Base-by-base conservation (phyloP, 2,329 filamentous ascomycete species). In the Biscogniauxia mediterranea region DNA sequence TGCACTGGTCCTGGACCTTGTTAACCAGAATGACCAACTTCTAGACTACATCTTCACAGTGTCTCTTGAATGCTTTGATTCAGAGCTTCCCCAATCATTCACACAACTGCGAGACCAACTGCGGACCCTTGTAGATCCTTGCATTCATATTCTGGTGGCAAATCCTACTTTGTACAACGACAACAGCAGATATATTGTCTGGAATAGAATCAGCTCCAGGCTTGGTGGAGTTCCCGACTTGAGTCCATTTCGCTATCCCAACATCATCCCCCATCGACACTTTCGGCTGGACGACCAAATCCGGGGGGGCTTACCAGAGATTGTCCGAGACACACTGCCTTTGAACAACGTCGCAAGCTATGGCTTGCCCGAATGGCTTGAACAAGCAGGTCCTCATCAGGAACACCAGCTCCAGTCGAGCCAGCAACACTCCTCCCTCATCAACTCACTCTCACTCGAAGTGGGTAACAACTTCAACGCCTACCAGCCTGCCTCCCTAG, bases 201-300 rank as follows among this genome's bases (percentile, higher is more conserved):
- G 62, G 59, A 28, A 46, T 2, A 21, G 28, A 13, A 59, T 64
- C 17, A 26, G 55, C 23, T 15, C 53, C 6, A 54, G 62, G 19
- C 58, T 61, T 20, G 15, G 17, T 32, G 19, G 9, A 8, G 26
- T 7, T 8, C 32, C 11, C 7, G 15, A 46, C 5, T 2, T n/a
- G 26, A 42, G 26, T 52, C 59, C 54, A 13, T 56, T 53, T 28
- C 59, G 62, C 7, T 61, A 59, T 42, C 11, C 28, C 5, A 13
- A 54, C 32, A 57, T 61, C 38, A 59, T 50, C 46, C 52, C 25
- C 1, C 62, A 64, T 51, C 52, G n/a, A n/a, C 62, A 64, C 28
- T 3, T 57, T 6, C 54, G 46, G 4, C 52, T 64, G 4, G 54
- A 64, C 15, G 52, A 61, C 19, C 7, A 23, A 1, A 53, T 63